A percentile compares a stretch with the other conserved stretches of the same genome.
These are phyloP conservation scores for Euryodendron excelsum DNA, from an alignment of 148 eudicot genomes.

Conservation along the genomic window DNA sequence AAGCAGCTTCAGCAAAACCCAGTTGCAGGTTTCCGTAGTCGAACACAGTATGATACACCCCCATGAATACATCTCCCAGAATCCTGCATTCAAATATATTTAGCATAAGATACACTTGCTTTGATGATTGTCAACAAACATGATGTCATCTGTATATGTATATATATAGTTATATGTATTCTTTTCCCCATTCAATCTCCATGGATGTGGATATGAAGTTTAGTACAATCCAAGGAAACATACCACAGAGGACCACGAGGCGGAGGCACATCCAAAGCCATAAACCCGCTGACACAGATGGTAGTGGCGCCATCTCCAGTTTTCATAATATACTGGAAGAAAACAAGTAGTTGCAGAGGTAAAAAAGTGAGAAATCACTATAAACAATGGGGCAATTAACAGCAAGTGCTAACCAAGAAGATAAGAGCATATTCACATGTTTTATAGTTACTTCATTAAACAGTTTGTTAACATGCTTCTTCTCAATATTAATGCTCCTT, in stretches of 20 bases:
- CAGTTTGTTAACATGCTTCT: neutral
- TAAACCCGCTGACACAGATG: slow-evolving; percentile 80
- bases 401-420: neutral
- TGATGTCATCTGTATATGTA: no score
- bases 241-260: slow-evolving; percentile 91
- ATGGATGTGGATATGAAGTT: neutral
- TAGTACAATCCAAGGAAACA: neutral
- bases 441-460: no score
- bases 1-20: slow-evolving; percentile 36
- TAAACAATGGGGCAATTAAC: no score
- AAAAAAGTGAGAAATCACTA: neutral
- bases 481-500: no score
- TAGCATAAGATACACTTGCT: neutral
- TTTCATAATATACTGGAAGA: slow-evolving; percentile 73
- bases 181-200: neutral
- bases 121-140: neutral
- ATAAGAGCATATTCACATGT: no score
- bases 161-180: neutral
- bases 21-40: slow-evolving; percentile 32
- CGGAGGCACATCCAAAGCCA: slow-evolving; percentile 77
- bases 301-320: slow-evolving; percentile 52
- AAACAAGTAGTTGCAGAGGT: neutral
- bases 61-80: slow-evolving; percentile 47
- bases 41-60: slow-evolving; percentile 38
- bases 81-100: slow-evolving; percentile 24